A percentile compares a stretch with the other conserved stretches of the same genome.
phyloP scores from a whole-genome alignment of 306 rosid genomes.

The Delonix regia region DNA sequence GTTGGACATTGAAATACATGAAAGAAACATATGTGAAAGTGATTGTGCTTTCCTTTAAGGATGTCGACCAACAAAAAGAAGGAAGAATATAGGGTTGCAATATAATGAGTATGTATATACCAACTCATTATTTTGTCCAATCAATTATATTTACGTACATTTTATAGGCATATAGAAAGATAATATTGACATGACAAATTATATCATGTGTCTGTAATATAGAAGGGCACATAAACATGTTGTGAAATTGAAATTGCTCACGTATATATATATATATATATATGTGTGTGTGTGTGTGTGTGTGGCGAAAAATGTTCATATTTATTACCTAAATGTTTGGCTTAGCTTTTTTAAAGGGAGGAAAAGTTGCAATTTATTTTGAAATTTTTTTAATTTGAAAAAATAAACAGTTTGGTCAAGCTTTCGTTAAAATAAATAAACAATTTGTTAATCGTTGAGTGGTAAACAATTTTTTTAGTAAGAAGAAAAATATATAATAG shows the following conservation, averaged over 20 bases:
- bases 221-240: background rate
- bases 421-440: no score
- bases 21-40: background rate
- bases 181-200: background rate
- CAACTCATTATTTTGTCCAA: constrained; percentile 22
- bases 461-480: no score
- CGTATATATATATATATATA: no score
- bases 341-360: no score
- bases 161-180: background rate
- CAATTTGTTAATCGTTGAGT: no score
- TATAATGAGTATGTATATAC: constrained; percentile 15
- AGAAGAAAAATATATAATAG: no score
- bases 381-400: no score
- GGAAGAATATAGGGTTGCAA: constrained; percentile 8
- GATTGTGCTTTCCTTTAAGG: constrained; percentile 23
- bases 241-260: background rate
- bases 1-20: background rate
- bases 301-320: no score
- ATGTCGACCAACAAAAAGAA: constrained; percentile 27
- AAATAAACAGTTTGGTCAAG: no score
- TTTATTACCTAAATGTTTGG: no score
- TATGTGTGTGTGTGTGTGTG: no score
- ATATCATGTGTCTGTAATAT: background rate
- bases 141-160: background rate
- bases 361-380: no score